Conservation (phyloP, 2,329 filamentous ascomycete genomes). For the Cyanodermella asteris region DNA sequence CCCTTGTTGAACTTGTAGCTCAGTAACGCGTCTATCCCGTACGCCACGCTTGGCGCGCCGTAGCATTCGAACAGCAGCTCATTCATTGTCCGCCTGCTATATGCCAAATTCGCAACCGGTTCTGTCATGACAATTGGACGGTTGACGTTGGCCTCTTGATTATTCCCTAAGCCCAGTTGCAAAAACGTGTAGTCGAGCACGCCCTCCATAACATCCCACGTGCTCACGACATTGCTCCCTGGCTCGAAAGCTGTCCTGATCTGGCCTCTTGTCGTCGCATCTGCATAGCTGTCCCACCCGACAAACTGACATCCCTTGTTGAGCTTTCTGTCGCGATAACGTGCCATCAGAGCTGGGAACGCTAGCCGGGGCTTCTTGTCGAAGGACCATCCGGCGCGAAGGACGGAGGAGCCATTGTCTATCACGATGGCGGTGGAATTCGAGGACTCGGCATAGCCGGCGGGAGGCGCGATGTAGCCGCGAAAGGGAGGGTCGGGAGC, state of each 20-base stretch:
- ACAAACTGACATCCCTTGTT: constrained; percentile 83
- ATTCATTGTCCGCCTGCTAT: constrained; percentile 83
- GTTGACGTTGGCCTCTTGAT: constrained; percentile 53
- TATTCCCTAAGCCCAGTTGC: constrained; percentile 57
- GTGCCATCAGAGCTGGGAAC: constrained; percentile 76
- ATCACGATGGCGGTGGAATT: constrained; percentile 69
- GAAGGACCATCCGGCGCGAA: constrained; percentile 92
- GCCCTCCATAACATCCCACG: constrained; percentile 96
- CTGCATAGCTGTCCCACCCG: constrained; percentile 79
- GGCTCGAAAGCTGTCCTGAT: constrained; percentile 79
- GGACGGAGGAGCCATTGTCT: constrained; percentile 80
- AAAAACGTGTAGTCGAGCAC: constrained; percentile 86
- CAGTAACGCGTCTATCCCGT: constrained; percentile 91
- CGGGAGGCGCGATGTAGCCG: constrained; percentile 33
- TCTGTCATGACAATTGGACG: constrained; percentile 89
- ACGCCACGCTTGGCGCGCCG: constrained; percentile 67
- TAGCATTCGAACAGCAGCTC: constrained; percentile 97
- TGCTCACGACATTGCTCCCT: constrained; percentile 76
- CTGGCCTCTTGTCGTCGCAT: constrained; percentile 79
- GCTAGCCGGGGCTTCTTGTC: constrained; percentile 59
- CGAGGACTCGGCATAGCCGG: constrained; percentile 47
- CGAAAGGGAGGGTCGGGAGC: constrained; percentile 38
- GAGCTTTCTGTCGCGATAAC: constrained; percentile 84
- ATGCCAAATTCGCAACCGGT: constrained; percentile 72
- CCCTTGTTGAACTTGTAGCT: constrained; percentile 86